These are phyloP conservation scores for Litchi chinensis DNA, from an alignment of 345 rosid genomes.

Conservation along the genomic window DNA sequence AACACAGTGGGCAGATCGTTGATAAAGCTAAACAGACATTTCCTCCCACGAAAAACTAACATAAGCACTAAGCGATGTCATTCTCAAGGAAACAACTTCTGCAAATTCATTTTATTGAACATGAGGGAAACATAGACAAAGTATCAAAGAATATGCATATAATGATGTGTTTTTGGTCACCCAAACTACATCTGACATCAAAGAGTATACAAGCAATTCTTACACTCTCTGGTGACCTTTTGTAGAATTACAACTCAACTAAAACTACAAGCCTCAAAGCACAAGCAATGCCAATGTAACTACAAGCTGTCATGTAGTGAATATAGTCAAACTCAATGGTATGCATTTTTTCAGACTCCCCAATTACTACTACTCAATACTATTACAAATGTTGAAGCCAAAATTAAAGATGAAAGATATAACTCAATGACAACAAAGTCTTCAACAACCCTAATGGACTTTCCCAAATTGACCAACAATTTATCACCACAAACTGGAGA, in stretches of 20 bases:
- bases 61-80: slow-evolving; percentile 7
- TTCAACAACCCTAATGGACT: not conserved
- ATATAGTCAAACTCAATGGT: not conserved
- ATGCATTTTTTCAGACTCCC: not conserved
- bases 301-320: not conserved
- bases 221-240: not conserved
- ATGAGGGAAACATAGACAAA: not conserved
- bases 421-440: not conserved
- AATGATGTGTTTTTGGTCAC: not conserved
- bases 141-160: not conserved
- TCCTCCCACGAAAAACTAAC: slow-evolving; percentile 49
- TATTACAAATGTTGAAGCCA: not conserved
- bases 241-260: not conserved
- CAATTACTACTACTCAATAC: not conserved
- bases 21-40: slow-evolving; percentile 81
- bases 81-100: not conserved
- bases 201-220: not conserved
- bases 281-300: not conserved
- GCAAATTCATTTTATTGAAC: not conserved
- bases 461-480: not conserved
- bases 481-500: not conserved
- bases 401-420: not conserved
- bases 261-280: not conserved
- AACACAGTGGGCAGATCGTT: slow-evolving; percentile 89
- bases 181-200: not conserved